Evolutionary conservation across 352 stramenopile genomes (phyloP).

Genomic region (Phytophthora chlamydospora): DNA sequence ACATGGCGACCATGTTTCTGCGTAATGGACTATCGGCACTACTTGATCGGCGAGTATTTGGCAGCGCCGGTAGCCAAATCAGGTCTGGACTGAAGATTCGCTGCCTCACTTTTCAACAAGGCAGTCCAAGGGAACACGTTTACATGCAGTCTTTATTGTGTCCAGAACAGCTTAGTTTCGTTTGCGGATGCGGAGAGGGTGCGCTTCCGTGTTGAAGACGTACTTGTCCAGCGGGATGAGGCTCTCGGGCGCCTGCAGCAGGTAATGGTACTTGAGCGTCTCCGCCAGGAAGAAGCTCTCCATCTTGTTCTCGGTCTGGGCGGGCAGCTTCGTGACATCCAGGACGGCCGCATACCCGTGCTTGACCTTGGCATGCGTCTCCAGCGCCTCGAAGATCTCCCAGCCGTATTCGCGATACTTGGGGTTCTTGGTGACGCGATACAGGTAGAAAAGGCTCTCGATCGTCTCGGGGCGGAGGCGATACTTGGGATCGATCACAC

Average conservation of each 20-base stretch:
- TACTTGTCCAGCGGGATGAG: slow-evolving; percentile 93
- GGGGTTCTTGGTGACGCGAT: slow-evolving; percentile 93
- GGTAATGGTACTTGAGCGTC: slow-evolving; percentile 99
- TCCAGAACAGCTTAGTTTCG: slow-evolving; percentile 9
- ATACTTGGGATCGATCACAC: slow-evolving; percentile 83
- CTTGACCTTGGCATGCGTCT: slow-evolving; percentile 91
- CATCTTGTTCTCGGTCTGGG: slow-evolving; percentile 94
- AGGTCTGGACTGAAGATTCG: no score
- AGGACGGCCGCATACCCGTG: slow-evolving; percentile 87
- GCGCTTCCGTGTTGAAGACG: slow-evolving; percentile 97
- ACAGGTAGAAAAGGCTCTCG: slow-evolving; percentile 97
- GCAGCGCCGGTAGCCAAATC: no score
- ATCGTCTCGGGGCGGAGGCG: slow-evolving; percentile 95
- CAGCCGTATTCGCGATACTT: slow-evolving; percentile 96
- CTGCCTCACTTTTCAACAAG: no score
- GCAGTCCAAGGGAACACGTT: no score
- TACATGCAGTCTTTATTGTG: no score
- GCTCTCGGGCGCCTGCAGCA: slow-evolving; percentile 88
- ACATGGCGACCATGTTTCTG: no score
- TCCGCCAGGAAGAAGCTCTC: slow-evolving; percentile 99
- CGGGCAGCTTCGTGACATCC: slow-evolving; percentile 53
- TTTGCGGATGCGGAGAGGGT: slow-evolving; percentile 83
- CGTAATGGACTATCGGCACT: no score
- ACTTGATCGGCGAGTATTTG: no score
- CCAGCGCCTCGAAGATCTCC: slow-evolving; percentile 95